These are phyloP conservation scores for Solanum etuberosum DNA, from an alignment of 257 asterid genomes.

Conservation along the genomic window DNA sequence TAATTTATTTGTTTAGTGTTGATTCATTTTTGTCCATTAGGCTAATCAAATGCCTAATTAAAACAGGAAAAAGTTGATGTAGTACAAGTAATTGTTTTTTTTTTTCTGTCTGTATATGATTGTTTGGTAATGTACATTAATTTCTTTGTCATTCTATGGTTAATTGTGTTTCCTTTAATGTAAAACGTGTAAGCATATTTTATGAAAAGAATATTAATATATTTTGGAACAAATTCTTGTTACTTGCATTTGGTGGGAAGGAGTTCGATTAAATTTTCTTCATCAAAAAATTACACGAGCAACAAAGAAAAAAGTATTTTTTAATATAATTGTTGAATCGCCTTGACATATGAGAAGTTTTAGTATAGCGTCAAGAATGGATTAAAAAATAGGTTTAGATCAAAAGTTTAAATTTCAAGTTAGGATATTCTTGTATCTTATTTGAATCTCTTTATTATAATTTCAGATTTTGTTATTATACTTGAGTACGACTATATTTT, in stretches of 20 bases:
- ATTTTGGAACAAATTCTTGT: not conserved
- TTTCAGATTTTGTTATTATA: not conserved
- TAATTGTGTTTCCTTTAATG: not conserved
- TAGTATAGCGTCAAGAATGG: not conserved
- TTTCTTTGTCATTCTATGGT: not conserved
- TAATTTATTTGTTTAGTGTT: not conserved
- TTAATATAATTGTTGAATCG: not conserved
- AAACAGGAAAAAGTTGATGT: not conserved
- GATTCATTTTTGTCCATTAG: not conserved
- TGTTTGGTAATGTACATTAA: not conserved
- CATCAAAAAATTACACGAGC: not conserved
- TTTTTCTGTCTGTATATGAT: not conserved
- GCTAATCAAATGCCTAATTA: not conserved
- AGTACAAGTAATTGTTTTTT: not conserved
- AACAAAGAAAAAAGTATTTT: not conserved
- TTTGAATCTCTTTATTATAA: not conserved
- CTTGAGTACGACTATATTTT: accelerated
- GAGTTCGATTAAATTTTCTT: not conserved
- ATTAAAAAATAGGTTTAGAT: not conserved
- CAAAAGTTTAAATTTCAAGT: not conserved
- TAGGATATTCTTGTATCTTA: not conserved
- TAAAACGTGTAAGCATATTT: not conserved
- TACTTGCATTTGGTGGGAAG: not conserved
- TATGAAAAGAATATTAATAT: not conserved
- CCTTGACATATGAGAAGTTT: not conserved